Evolutionary conservation across 2,329 filamentous ascomycete genomes (phyloP).

Genomic region (Pseudofabraea citricarpa): DNA sequence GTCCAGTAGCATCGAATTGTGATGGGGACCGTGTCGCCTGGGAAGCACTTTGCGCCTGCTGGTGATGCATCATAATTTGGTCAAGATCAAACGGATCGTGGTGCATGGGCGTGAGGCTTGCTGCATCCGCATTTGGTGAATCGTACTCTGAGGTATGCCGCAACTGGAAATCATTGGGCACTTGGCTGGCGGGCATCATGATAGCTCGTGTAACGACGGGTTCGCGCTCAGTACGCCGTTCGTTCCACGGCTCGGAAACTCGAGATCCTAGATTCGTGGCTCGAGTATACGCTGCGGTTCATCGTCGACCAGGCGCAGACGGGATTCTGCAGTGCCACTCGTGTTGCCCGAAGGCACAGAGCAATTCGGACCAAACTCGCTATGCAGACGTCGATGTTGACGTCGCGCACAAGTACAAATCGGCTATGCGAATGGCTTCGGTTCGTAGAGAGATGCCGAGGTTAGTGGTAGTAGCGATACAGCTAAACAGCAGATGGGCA

Average conservation of each 20-base stretch:
- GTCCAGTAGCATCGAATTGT: constrained; percentile 19
- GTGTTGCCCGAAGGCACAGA: background rate
- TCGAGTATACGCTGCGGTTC: background rate
- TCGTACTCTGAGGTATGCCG: constrained; percentile 14
- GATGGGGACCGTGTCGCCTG: constrained; percentile 16
- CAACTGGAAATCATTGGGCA: constrained; percentile 12
- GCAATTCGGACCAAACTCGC: background rate
- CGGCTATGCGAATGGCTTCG: too few relatives aligned
- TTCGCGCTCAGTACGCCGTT: background rate
- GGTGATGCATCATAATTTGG: constrained; percentile 23
- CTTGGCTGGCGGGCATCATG: constrained; percentile 18
- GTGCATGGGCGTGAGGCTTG: constrained; percentile 12
- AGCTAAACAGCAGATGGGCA: too few relatives aligned
- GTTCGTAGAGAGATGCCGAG: background rate
- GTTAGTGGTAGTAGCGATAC: too few relatives aligned
- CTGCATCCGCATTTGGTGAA: constrained; percentile 7
- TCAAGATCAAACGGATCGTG: constrained; percentile 21
- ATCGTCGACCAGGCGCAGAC: background rate
- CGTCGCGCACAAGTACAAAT: too few relatives aligned
- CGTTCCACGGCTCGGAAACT: background rate
- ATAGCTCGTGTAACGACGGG: background rate
- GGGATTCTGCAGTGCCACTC: background rate
- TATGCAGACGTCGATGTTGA: background rate
- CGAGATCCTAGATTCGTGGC: background rate
- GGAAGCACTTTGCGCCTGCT: constrained; percentile 12